Base-by-base conservation (phyloP, 2,329 filamentous ascomycete genomes). In the Leptodontidium sp. region DNA sequence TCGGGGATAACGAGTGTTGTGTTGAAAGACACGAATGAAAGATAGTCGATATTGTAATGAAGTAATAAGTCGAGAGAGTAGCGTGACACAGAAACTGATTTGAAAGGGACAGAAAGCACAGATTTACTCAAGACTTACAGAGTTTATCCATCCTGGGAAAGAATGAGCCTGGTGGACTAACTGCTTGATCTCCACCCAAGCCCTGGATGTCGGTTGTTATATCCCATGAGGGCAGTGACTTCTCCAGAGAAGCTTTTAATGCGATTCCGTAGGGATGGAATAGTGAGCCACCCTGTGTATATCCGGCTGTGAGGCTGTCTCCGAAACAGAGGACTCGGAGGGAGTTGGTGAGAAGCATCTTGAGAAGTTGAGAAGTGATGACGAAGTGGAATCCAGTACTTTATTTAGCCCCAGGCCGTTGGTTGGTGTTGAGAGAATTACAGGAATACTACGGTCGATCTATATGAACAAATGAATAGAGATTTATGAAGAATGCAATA, bases 281-380 rank as follows among this genome's bases (percentile, higher is more conserved):
- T 4, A 77, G 29, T 15, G 79, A 62, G 24, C 85, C 86, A 57
- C 72, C 79, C 68, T 71, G 64, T 38, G 82, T 80, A 76, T 81
- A 89, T 52, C 89, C 89, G 14, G 82, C 82, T 6, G 89, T 91
- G 57, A 91, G 84, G 52, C 75, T 76, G 64, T 77, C 74, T 35
- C 76, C 76, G 69, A 78, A 77, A 65, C 74, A 77, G 2, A 78
- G 71, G 47, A 77, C 72, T 26, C 67, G 70, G n/a, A 77, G 64
- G 9, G 73, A 68, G 35, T 70, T 70, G 2, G 57, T 26, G 8
- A 74, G 26, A 14, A 74, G 65, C 74, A 76, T 38, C 15, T 17
- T 26, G 52, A 43, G 62, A 40, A 35, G n/a, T 21, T 64, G 17
- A 21, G 21, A 21, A 21, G 21, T 21, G 21, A 40, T 58, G 29